A percentile compares a stretch with the other conserved stretches of the same genome.
Evolutionary conservation across 495 filamentous ascomycete genomes (phyloP).

Genomic region (Lindgomyces ingoldianus): DNA sequence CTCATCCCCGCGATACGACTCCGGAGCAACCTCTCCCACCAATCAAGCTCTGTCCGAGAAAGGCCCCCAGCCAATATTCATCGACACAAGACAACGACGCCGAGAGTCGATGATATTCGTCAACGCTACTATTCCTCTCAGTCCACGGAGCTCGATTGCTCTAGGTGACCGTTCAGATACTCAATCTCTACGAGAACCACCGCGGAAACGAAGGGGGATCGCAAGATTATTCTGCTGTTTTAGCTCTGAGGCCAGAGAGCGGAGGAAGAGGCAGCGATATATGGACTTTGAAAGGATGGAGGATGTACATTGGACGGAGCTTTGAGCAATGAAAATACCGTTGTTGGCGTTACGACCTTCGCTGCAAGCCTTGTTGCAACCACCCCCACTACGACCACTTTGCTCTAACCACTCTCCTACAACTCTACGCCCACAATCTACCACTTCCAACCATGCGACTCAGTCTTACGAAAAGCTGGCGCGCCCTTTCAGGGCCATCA

Average conservation of each 20-base stretch:
- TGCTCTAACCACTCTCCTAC: too few relatives aligned
- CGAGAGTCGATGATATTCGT: slow-evolving; percentile 22
- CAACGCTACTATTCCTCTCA: slow-evolving; percentile 30
- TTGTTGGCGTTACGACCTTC: background rate
- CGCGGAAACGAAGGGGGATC: slow-evolving; percentile 13
- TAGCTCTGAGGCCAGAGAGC: slow-evolving; percentile 17
- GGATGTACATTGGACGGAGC: slow-evolving; percentile 25
- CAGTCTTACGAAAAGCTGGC: too few relatives aligned
- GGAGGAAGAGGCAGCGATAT: background rate
- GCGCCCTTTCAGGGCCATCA: too few relatives aligned
- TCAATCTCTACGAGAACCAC: background rate
- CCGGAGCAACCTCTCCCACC: background rate
- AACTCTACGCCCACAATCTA: too few relatives aligned
- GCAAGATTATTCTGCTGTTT: slow-evolving; percentile 28
- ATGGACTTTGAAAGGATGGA: slow-evolving; percentile 19
- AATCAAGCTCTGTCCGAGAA: background rate
- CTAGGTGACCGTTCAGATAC: background rate
- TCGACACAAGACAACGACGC: slow-evolving; percentile 15
- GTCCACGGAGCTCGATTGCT: slow-evolving; percentile 6
- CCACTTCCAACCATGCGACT: background rate
- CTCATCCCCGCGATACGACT: background rate
- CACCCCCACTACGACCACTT: background rate
- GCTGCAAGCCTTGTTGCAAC: background rate
- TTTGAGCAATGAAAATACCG: background rate
- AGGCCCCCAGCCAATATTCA: slow-evolving; percentile 11